A percentile compares a stretch with the other conserved stretches of the same genome.
These are phyloP conservation scores for Lentinula aciculospora DNA, from an alignment of 768 basidiomycete species.

Conservation along the genomic window DNA sequence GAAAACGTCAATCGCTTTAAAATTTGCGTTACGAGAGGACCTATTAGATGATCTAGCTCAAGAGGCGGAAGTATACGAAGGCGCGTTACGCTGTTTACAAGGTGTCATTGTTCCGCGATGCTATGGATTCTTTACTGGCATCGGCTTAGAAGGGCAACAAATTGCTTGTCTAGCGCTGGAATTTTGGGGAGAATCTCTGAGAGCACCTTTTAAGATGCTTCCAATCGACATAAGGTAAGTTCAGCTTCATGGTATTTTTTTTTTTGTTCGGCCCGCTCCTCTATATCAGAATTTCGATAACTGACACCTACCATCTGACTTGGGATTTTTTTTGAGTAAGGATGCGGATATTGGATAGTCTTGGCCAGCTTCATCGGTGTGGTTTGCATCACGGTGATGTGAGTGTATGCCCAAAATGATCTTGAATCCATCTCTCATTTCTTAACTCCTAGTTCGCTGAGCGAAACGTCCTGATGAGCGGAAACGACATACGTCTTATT, in stretches of 20 bases:
- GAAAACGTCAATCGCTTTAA: slow-evolving; percentile 15
- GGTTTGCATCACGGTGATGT: slow-evolving; percentile 31
- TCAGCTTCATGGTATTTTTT: background rate
- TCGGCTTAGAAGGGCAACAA: slow-evolving; percentile 23
- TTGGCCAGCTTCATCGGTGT: slow-evolving; percentile 27
- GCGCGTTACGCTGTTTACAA: slow-evolving; percentile 24
- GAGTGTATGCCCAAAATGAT: background rate
- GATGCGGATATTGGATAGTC: slow-evolving; percentile 24
- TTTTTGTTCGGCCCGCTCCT: background rate
- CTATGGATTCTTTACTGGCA: slow-evolving; percentile 29
- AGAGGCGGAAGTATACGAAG: slow-evolving; percentile 27
- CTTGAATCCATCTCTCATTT: background rate
- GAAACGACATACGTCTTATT: slow-evolving; percentile 32
- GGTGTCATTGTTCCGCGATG: slow-evolving; percentile 26
- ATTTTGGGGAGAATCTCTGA: slow-evolving; percentile 29
- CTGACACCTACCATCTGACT: background rate
- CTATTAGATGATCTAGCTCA: slow-evolving; percentile 26
- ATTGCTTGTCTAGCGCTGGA: slow-evolving; percentile 33
- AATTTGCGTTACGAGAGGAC: slow-evolving; percentile 34
- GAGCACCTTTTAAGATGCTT: slow-evolving; percentile 22
- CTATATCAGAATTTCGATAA: background rate
- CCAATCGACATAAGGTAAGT: slow-evolving; percentile 27
- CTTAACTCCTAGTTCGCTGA: slow-evolving; percentile 25
- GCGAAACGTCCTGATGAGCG: slow-evolving; percentile 27
- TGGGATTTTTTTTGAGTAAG: slow-evolving; percentile 14